Percentiles rank a stretch among this genome's conserved stretches.
phyloP scores from a whole-genome alignment of 2,329 filamentous ascomycete genomes.

The Golovinomyces cichoracearum region DNA sequence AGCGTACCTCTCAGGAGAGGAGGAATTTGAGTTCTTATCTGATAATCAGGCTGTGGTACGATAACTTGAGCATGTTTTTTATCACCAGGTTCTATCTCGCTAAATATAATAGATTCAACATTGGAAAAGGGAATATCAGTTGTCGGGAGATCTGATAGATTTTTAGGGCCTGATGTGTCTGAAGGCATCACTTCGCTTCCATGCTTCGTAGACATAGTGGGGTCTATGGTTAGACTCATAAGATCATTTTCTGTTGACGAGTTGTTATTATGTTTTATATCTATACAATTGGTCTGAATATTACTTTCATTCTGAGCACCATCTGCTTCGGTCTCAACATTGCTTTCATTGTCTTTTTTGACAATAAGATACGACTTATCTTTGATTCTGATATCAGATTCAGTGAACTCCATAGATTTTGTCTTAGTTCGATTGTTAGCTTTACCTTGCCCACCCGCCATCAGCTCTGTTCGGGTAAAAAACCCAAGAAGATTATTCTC shows the following conservation, averaged over 20 bases:
- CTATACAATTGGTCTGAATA: neutral
- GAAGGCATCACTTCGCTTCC: neutral
- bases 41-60: conserved; percentile 17
- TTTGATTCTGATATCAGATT: too few species aligned
- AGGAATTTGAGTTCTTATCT: conserved; percentile 44
- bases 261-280: neutral
- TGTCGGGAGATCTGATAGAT: neutral
- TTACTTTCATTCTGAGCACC: neutral
- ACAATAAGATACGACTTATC: too few species aligned
- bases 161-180: neutral
- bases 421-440: neutral
- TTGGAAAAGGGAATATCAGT: neutral
- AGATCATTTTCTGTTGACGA: neutral
- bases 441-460: conserved; percentile 14
- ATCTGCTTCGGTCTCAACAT: neutral
- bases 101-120: neutral
- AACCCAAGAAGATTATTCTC: conserved; percentile 17
- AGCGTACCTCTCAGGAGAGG: conserved; percentile 66
- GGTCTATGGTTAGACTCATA: neutral
- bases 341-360: too few species aligned
- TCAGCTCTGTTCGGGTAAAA: conserved; percentile 7
- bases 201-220: neutral
- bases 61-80: conserved; percentile 15
- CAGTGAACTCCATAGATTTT: neutral
- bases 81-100: conserved; percentile 12